Evolutionary conservation across 2,329 filamentous ascomycete species (phyloP).

Genomic region (Microcyclosporella mali): DNA sequence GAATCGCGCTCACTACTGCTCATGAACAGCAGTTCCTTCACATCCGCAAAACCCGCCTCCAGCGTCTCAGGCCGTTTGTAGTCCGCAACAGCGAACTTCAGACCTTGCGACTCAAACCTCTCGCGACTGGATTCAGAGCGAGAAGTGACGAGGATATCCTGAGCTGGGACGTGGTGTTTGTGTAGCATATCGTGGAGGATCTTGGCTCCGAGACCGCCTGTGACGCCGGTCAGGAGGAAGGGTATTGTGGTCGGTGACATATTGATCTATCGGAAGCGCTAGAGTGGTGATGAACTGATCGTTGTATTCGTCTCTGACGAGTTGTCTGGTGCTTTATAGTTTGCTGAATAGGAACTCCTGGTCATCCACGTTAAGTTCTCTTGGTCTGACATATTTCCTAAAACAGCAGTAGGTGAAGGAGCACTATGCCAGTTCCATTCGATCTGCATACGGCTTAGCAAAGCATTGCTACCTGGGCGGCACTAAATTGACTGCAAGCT

Average conservation of each 20-base stretch:
- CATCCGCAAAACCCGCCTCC: constrained; percentile 43
- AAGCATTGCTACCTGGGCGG: not conserved
- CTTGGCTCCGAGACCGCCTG: constrained; percentile 49
- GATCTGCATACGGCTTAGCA: not conserved
- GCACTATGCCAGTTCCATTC: not conserved
- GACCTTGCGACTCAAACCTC: constrained; percentile 36
- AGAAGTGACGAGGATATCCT: constrained; percentile 45
- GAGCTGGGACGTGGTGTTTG: constrained; percentile 34
- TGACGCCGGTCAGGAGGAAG: constrained; percentile 26
- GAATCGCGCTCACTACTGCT: constrained; percentile 49
- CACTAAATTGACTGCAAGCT: too few relatives aligned
- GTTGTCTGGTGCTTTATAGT: too few relatives aligned
- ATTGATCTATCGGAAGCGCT: too few relatives aligned
- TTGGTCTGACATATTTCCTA: not conserved
- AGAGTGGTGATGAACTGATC: too few relatives aligned
- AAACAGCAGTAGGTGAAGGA: not conserved
- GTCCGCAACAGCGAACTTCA: constrained; percentile 47
- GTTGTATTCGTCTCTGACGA: too few relatives aligned
- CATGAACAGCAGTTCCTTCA: constrained; percentile 51
- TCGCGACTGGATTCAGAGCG: constrained; percentile 38
- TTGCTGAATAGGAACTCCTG: too few relatives aligned
- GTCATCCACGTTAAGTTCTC: too few relatives aligned
- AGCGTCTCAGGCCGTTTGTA: constrained; percentile 46
- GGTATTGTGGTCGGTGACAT: constrained; percentile 3
- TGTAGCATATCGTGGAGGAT: constrained; percentile 46